phyloP scores from a whole-genome alignment of 108 stramenopile genomes.

The Cyclotella baltica region DNA sequence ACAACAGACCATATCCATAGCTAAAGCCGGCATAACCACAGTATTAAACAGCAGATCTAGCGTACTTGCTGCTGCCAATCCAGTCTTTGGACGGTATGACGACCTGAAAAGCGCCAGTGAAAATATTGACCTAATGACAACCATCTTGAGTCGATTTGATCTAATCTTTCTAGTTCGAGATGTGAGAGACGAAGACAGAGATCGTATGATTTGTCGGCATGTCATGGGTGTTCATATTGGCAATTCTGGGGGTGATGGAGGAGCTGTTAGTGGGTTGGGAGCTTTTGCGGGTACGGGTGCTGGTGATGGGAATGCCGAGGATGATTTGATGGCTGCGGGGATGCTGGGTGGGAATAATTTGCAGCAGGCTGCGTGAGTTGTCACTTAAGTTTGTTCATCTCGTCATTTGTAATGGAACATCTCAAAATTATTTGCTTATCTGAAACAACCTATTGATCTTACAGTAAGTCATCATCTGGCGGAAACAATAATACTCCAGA shows the following conservation, averaged over 20 bases:
- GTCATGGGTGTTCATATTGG: slow-evolving; percentile 97
- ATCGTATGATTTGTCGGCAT: slow-evolving; percentile 95
- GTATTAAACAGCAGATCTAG: slow-evolving; percentile 93
- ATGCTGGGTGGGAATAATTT: slow-evolving; percentile 50
- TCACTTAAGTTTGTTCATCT: background rate
- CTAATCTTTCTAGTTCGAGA: slow-evolving; percentile 98
- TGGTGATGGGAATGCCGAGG: slow-evolving; percentile 48
- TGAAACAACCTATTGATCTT: background rate
- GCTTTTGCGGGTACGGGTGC: slow-evolving; percentile 34
- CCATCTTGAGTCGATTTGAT: slow-evolving; percentile 98
- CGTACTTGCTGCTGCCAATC: slow-evolving; percentile 99
- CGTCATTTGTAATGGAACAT: background rate
- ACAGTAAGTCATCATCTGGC: slow-evolving; percentile 50
- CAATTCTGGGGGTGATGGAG: slow-evolving; percentile 52
- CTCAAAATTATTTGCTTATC: background rate
- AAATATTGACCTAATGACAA: slow-evolving; percentile 99
- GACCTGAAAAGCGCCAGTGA: slow-evolving; percentile 95
- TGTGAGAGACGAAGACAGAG: slow-evolving; percentile 95
- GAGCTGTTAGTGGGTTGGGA: slow-evolving; percentile 33
- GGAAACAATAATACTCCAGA: slow-evolving; percentile 69
- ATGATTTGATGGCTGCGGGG: slow-evolving; percentile 51
- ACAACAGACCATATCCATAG: slow-evolving; percentile 99
- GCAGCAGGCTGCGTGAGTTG: slow-evolving; percentile 53
- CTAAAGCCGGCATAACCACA: slow-evolving; percentile 99
- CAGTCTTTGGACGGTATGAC: slow-evolving; percentile 98